Conservation (phyloP, 2,329 filamentous ascomycete species). For the Colletotrichum caudatum region DNA sequence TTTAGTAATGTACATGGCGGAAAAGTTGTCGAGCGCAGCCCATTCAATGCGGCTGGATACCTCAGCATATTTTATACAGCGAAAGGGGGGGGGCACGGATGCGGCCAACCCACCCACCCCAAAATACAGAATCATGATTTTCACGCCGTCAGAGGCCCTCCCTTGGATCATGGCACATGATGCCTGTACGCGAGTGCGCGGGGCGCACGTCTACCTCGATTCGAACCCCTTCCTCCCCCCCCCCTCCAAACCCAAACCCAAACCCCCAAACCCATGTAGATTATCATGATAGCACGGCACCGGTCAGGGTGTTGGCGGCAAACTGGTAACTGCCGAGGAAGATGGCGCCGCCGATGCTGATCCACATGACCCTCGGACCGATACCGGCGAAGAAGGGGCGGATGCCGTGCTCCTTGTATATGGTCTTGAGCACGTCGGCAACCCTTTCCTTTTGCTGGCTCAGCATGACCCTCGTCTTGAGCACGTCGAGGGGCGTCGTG, state of each 20-base stretch:
- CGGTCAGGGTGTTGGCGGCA: slow-evolving; percentile 79
- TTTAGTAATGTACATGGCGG: slow-evolving; percentile 40
- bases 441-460: slow-evolving; percentile 75
- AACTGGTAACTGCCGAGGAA: slow-evolving; percentile 96
- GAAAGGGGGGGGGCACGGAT: neutral
- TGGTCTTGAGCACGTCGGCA: slow-evolving; percentile 69
- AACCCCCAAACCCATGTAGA: neutral
- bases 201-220: neutral
- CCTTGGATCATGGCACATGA: neutral
- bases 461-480: slow-evolving; percentile 98
- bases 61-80: slow-evolving; percentile 34
- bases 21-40: slow-evolving; percentile 35
- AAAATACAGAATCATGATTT: slow-evolving; percentile 20
- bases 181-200: neutral
- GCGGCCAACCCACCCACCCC: slow-evolving; percentile 1
- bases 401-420: slow-evolving; percentile 73
- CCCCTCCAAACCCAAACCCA: too few relatives aligned
- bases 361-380: slow-evolving; percentile 91
- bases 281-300: slow-evolving; percentile 42
- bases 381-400: slow-evolving; percentile 80
- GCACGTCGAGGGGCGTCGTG: slow-evolving; percentile 93
- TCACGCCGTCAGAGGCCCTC: neutral
- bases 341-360: slow-evolving; percentile 92
- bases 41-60: slow-evolving; percentile 8
- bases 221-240: neutral